Evolutionary conservation across 805 yeast genomes (phyloP), one percentile per base, ranked within the genome.

Genomic region (Metschnikowia gelsemii): DNA sequence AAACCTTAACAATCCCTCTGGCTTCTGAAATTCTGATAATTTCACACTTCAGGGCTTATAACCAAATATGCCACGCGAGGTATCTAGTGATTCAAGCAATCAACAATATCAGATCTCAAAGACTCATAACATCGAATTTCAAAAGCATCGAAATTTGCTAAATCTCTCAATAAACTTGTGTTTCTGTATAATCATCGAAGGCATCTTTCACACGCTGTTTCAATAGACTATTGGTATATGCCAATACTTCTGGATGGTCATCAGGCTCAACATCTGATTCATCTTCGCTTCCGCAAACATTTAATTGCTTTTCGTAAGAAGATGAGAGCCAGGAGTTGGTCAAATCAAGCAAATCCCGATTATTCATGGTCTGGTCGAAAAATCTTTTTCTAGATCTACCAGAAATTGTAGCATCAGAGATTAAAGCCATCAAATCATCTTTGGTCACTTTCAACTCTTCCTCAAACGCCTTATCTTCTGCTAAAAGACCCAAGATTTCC

Each of bases 391-490:
- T 14, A 20, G 29, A 22, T 7, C 14, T 29, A 1, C 38, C 28
- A 5, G 38, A 18, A 14, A 21, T 7, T 2, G 18, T 12, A 11
- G 43, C n/a, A 14, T 35, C 37, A 19, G 33, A 23, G 14, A 31
- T 32, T 3, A 29, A 14, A 17, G 32, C 33, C 13, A 25, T 6
- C 9, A 40, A 29, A 7, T 27, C 22, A 20, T 46, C 47, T 32
- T 43, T 45, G 8, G 43, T 32, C 12, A 43, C 49, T 12, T 47
- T 46, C 34, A 58, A 39, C 22, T 48, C 39, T 12, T 40, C 51
- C 39, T 47, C 51, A 45, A 54, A 68, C 1, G 57, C 58, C 23
- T 55, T 54, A 44, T 69, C 72, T 35, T 67, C 70, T 6, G 58
- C 61, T 14, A 68, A 32, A 5, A 69, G 49, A 19, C 47, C 47